Evolutionary conservation across 331 rosid genomes (phyloP), one percentile per base, ranked within the genome.

Genomic region (Ulmus americana): DNA sequence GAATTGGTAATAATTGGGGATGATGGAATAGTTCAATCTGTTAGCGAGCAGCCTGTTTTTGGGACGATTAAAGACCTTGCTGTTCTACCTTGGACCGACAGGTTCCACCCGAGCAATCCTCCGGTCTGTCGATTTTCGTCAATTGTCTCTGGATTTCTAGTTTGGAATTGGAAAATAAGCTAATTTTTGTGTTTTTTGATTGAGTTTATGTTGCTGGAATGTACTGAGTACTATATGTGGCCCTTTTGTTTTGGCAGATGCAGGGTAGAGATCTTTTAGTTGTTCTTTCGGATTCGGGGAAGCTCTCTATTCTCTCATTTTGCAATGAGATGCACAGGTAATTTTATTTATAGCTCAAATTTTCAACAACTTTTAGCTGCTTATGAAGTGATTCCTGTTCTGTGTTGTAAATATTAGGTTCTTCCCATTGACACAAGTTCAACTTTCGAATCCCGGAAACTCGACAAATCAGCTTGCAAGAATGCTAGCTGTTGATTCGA

Each of bases 321-420:
- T 84, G 97, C 88, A 86, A 81, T 69, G 90, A 91, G 80, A 91
- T 88, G 97, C 86, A 86, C 87, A 88, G 96, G 97, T 91, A 70
- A 65, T 22, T 12, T 6, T 51, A n/a, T 4, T 38, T 69, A 56
- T 69, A 59, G 55, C 74, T 5, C 35, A 22, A 43, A 54, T 55
- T 59, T 43, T 18, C 38, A 62, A 28, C 35, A 28, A 28, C 35
- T 28, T 28, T 28, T 47, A 77, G 45, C 62, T 48, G 14, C 45
- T 60, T 40, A 20, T 35, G 53, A 14, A 41, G 48, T 40, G 49
- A 64, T 64, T 63, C 42, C 49, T 57, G 39, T 54, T 22, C 60
- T 20, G 52, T 53, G 39, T 50, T 54, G 9, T 40, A 6, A 14
- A 20, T 14, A 16, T 72, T 76, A 92, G 97, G 83, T 86, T 92